phyloP scores from a whole-genome alignment of 495 filamentous ascomycete species.

The Xylaria curta region DNA sequence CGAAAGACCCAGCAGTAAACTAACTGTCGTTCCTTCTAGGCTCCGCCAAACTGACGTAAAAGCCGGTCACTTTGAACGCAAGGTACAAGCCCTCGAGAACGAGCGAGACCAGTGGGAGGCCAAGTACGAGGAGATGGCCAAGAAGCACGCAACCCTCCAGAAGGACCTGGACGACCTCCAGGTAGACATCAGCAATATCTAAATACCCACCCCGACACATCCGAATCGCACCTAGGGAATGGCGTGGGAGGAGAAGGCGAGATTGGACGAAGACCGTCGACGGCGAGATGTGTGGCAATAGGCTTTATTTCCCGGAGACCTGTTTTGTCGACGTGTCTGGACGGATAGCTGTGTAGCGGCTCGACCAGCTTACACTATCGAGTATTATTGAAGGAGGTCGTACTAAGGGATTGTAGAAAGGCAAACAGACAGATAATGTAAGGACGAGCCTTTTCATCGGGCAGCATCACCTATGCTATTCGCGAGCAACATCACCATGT shows the following conservation, averaged over 20 bases:
- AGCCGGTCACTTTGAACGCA: slow-evolving; percentile 98
- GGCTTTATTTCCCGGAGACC: slow-evolving; percentile 17
- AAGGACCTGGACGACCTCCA: slow-evolving; percentile 92
- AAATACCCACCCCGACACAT: slow-evolving; percentile 43
- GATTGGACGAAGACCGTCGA: neutral
- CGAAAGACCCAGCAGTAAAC: slow-evolving; percentile 28
- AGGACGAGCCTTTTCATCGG: slow-evolving; percentile 4
- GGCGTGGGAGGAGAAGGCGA: slow-evolving; percentile 5
- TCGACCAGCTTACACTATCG: slow-evolving; percentile 22
- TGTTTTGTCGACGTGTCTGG: slow-evolving; percentile 17
- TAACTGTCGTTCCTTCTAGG: slow-evolving; percentile 56
- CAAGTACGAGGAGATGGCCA: slow-evolving; percentile 95
- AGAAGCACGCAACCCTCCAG: slow-evolving; percentile 83
- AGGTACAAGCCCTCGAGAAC: slow-evolving; percentile 93
- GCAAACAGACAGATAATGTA: slow-evolving; percentile 24
- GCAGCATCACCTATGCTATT: slow-evolving; percentile 18
- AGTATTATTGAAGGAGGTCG: slow-evolving; percentile 20
- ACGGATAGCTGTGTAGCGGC: slow-evolving; percentile 12
- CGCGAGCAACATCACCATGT: slow-evolving; percentile 17
- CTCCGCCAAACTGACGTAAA: slow-evolving; percentile 99
- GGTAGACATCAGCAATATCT: slow-evolving; percentile 89
- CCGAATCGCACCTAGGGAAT: neutral
- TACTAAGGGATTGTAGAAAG: slow-evolving; percentile 15
- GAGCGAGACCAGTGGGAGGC: slow-evolving; percentile 89
- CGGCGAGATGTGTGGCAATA: slow-evolving; percentile 24